Conservation (phyloP, 2,329 filamentous ascomycete species). For the Fonsecaea nubica region DNA sequence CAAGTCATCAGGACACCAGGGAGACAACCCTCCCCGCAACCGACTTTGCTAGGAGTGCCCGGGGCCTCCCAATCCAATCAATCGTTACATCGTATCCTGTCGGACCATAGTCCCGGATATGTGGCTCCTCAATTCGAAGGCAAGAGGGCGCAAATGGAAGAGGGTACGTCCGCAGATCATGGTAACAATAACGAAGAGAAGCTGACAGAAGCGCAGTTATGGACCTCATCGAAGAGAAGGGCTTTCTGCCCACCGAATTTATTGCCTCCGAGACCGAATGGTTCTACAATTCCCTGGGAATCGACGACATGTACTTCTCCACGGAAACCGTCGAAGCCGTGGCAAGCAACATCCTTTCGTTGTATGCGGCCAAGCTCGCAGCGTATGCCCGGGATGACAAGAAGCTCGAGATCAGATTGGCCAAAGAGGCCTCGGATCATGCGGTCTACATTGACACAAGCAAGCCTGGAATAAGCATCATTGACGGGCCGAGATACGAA, state of each 20-base stretch:
- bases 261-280: constrained; percentile 86
- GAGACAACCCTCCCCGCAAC: constrained; percentile 82
- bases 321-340: constrained; percentile 86
- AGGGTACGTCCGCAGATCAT: constrained; percentile 60
- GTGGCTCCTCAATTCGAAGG: constrained; percentile 92
- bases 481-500: constrained; percentile 88
- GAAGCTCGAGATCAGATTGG: constrained; percentile 88
- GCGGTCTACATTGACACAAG: constrained; percentile 99
- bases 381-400: constrained; percentile 93
- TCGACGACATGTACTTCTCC: constrained; percentile 98
- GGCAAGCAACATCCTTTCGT: constrained; percentile 89
- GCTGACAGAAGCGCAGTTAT: constrained; percentile 66
- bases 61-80: constrained; percentile 59
- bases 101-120: constrained; percentile 91
- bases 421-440: constrained; percentile 93
- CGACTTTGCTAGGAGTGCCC: constrained; percentile 80
- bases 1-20: constrained; percentile 59
- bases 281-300: constrained; percentile 98
- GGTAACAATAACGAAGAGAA: constrained; percentile 24
- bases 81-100: constrained; percentile 70
- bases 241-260: constrained; percentile 84
- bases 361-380: constrained; percentile 96
- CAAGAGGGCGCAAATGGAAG: constrained; percentile 87
- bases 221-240: constrained; percentile 76
- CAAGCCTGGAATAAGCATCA: constrained; percentile 78